Evolutionary conservation across 1,284 basidiomycete genomes (phyloP), one percentile per base, ranked within the genome.

Genomic region (Marasmius sp.): DNA sequence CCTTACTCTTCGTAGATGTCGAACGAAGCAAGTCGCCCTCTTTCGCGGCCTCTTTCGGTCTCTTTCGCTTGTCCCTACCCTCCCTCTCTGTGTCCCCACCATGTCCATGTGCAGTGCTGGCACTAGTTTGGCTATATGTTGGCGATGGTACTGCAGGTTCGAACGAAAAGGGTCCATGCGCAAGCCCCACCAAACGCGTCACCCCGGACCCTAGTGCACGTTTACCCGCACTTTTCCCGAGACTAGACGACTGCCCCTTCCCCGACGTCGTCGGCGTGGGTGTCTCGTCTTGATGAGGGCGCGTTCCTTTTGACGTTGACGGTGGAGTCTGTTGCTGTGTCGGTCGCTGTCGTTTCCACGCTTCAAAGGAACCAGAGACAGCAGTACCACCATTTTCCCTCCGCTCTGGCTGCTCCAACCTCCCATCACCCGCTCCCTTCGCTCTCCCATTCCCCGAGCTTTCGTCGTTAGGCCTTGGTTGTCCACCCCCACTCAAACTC

Each of bases 121-220:
- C 56, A 48, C 57, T 60, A 16, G 56, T 43, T n/a, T 50, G 64
- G 39, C 65, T 68, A 41, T 71, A 65, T 8, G 76, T 74, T 6
- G 81, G 77, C 4, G 79, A 77, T 22, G 78, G 75, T 0, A 82
- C 80, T 0, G 81, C 73, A 9, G 81, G 79, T 62, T 84, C 82
- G 64, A 83, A 84, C 3, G 77, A 67, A 61, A 84, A 83, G 27
- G 76, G 73, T 9, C 79, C 79, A 69, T 81, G 82, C 0, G 72
- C 69, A 68, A 75, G 48, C 64, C 73, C 67, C 62, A 74, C 65
- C 38, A 63, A 69, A 57, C 65, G 72, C 50, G 64, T 67, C 57
- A 76, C 71, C 16, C 69, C 72, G 54, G 56, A 61, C 22, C 67
- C 68, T 60, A 71, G 63, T 36, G 64, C 58, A 47, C 59, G 65